Evolutionary conservation across 495 filamentous ascomycete genomes (phyloP).

Genomic region (Penicillium paxilli): DNA sequence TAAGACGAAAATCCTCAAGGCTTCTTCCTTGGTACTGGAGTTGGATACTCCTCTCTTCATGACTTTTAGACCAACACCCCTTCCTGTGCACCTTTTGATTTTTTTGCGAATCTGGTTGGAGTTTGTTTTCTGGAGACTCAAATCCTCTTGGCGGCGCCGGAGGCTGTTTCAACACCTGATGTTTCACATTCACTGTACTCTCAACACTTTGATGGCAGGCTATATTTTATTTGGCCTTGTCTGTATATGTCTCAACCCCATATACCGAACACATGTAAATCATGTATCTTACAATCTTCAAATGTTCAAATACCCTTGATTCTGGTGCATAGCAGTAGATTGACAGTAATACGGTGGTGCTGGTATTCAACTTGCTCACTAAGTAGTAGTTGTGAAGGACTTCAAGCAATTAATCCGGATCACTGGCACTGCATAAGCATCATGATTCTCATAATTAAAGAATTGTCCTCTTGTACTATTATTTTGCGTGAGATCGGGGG

Average conservation of each 20-base stretch:
- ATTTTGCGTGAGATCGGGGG: too few species aligned
- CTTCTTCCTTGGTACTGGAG: background rate
- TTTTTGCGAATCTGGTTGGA: conserved; percentile 5
- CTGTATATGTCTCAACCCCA: conserved; percentile 12
- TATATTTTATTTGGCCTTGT: background rate
- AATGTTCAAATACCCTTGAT: background rate
- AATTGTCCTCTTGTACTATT: too few species aligned
- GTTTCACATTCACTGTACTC: conserved; percentile 18
- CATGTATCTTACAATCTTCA: background rate
- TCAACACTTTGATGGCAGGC: conserved; percentile 11
- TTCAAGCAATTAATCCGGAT: too few species aligned
- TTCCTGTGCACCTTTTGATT: conserved; percentile 6
- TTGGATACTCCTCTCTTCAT: conserved; percentile 11
- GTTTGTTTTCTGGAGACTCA: conserved; percentile 8
- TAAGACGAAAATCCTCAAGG: background rate
- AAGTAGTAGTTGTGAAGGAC: too few species aligned
- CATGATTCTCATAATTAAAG: too few species aligned
- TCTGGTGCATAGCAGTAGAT: too few species aligned
- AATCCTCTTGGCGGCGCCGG: conserved; percentile 16
- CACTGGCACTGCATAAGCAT: too few species aligned
- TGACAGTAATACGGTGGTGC: too few species aligned
- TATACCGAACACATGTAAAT: background rate
- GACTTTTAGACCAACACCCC: conserved; percentile 17
- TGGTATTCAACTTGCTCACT: too few species aligned
- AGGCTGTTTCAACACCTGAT: conserved; percentile 38